Conservation (phyloP, 208 protist species). For the Trypanosoma boissoni region DNA sequence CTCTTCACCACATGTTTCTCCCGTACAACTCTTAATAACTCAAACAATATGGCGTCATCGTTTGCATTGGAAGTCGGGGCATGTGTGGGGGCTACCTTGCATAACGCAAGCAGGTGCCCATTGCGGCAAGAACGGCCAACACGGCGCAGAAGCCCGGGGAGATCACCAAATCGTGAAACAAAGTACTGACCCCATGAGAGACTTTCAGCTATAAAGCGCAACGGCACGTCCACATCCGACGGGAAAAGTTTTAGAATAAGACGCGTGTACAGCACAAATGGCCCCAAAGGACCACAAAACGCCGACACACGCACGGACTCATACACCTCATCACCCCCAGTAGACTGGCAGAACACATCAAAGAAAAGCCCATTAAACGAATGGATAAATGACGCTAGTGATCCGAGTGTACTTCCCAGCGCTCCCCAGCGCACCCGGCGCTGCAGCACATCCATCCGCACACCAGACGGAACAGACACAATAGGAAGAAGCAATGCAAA, state of each 20-base stretch:
- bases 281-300: constrained; percentile 24
- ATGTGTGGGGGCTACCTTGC: neutral
- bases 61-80: neutral
- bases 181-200: constrained; percentile 32
- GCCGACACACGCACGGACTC: constrained; percentile 14
- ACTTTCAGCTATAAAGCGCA: constrained; percentile 30
- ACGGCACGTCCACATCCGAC: constrained; percentile 23
- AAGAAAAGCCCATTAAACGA: constrained; percentile 44
- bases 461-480: constrained; percentile 19
- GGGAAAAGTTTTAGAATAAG: constrained; percentile 30
- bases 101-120: constrained; percentile 15
- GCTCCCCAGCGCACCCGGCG: constrained; percentile 26
- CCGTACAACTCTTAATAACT: no score
- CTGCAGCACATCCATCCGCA: constrained; percentile 14
- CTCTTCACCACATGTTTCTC: no score
- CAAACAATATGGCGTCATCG: no score
- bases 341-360: constrained; percentile 6
- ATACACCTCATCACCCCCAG: neutral
- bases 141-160: constrained; percentile 21
- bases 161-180: constrained; percentile 33
- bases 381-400: constrained; percentile 24
- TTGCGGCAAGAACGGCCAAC: constrained; percentile 27
- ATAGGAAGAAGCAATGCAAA: constrained; percentile 28
- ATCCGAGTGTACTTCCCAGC: constrained; percentile 22
- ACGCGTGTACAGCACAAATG: constrained; percentile 30